Base-by-base conservation (phyloP, 2,329 filamentous ascomycete genomes). In the Penicillium sp. region DNA sequence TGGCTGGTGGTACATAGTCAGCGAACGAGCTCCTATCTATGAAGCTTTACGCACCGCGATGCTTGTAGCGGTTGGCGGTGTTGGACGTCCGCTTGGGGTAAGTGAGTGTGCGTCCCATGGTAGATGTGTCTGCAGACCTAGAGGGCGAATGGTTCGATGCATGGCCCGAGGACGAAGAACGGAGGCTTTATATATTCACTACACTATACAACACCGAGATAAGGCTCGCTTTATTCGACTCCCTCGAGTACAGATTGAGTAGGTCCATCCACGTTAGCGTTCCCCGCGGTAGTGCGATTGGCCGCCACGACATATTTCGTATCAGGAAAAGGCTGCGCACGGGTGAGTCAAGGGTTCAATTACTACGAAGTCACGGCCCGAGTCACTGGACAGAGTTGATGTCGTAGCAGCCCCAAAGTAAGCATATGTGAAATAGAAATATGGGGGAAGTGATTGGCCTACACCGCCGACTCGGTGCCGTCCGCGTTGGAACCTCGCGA, bases 51-150 rank as follows among this genome's bases (percentile, higher is more conserved):
- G 59, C 71, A 84, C 84, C 86, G 72, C 82, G 76, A 53, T 81
- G 75, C 59, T 80, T 81, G 60, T 85, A 81, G 24, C 86, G 79
- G 58, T 87, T 87, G 55, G 88, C 79, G 24, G 81, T 86, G 69
- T 83, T 87, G 59, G 76, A 76, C 25, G 77, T 70, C 59, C 79
- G 75, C 62, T 82, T 86, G 41, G 84, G 83, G 56, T 88, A 88
- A 24, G 68, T 68, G 15, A 76, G 62, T 32, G 66, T 72, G 46
- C 67, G 64, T 25, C 70, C 72, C 73, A 76, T 75, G 35, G 31
- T 65, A 49, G 33, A 20, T 41, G 2, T 23, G 18, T 8, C 13
- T n/a, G 28, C 18, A 24, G 20, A 23, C 20, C 20, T 23, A 18
- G 6, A 6, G 25, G 12, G 37, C 13, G 24, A 4, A 5, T 3